These are phyloP conservation scores for Trametes punicea DNA, from an alignment of 768 basidiomycete genomes.

Conservation along the genomic window DNA sequence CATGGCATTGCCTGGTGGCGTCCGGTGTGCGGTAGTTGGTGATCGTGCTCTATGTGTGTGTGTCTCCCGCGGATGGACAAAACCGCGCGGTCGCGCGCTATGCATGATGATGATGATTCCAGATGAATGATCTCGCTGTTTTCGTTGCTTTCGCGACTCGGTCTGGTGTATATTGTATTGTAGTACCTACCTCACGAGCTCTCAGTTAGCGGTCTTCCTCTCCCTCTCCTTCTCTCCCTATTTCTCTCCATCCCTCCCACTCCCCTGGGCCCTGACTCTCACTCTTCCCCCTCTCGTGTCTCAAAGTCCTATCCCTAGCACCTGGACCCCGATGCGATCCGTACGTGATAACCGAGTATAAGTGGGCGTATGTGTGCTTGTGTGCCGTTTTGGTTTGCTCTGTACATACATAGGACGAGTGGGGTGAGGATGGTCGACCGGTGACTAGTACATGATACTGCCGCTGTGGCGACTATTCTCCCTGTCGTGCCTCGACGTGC, in stretches of 20 bases:
- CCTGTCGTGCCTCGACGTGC: not conserved
- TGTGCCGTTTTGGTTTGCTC: too few species aligned
- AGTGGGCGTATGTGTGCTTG: too few species aligned
- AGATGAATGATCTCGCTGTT: conserved; percentile 15
- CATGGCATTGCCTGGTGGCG: not conserved
- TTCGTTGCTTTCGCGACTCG: conserved; percentile 19
- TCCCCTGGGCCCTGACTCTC: not conserved
- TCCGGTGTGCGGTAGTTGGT: not conserved
- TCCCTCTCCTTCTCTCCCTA: not conserved
- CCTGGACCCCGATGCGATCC: not conserved
- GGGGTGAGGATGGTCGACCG: too few species aligned
- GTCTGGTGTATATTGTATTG: conserved; percentile 12
- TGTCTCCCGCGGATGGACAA: conserved; percentile 9
- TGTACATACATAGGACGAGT: too few species aligned
- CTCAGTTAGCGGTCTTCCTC: not conserved
- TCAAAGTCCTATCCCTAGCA: not conserved
- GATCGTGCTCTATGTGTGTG: not conserved
- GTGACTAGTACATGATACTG: not conserved
- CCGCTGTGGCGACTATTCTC: not conserved
- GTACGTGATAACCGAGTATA: too few species aligned
- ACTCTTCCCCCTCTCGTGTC: not conserved
- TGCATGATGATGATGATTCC: not conserved
- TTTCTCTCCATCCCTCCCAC: not conserved
- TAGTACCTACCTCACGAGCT: conserved; percentile 3
- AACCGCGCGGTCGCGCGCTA: conserved; percentile 11